A percentile compares a stretch with the other conserved stretches of the same genome.
Evolutionary conservation across 306 rosid species (phyloP).

Genomic region (Medicago ruthenica): DNA sequence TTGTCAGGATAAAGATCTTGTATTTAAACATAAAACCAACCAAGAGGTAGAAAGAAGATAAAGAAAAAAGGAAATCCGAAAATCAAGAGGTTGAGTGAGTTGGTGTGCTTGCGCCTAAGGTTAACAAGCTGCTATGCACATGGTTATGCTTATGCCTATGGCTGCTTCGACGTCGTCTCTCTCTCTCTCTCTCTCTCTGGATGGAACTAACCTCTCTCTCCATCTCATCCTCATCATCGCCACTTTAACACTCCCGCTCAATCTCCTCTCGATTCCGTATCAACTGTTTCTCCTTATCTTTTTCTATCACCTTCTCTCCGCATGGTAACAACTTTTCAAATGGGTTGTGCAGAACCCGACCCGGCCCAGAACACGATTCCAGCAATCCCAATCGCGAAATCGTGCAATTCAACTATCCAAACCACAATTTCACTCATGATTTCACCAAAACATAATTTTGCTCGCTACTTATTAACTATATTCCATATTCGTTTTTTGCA

Average conservation of each 20-base stretch:
- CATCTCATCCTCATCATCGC: slow-evolving; percentile 26
- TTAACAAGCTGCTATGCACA: background rate
- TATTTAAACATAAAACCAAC: too few relatives aligned
- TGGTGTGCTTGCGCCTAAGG: background rate
- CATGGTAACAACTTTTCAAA: slow-evolving; percentile 44
- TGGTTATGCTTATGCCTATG: slow-evolving; percentile 25
- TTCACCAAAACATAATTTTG: too few relatives aligned
- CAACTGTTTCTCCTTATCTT: slow-evolving; percentile 35
- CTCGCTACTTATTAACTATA: background rate
- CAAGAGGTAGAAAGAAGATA: background rate
- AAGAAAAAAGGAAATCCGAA: background rate
- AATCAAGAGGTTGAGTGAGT: slow-evolving; percentile 34
- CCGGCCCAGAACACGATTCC: too few relatives aligned
- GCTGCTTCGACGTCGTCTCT: slow-evolving; percentile 34
- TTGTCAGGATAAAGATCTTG: too few relatives aligned
- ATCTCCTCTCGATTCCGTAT: slow-evolving; percentile 37
- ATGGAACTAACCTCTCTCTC: slow-evolving; percentile 43
- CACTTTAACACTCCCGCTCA: slow-evolving; percentile 20
- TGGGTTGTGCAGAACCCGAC: too few relatives aligned
- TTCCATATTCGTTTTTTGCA: background rate
- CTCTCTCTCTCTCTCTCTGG: slow-evolving; percentile 40
- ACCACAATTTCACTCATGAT: too few relatives aligned
- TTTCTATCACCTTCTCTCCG: slow-evolving; percentile 39
- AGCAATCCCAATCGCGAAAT: too few relatives aligned
- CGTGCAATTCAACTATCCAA: too few relatives aligned